These are phyloP conservation scores for Colletotrichum echinochloae DNA, from an alignment of 2,329 filamentous ascomycete genomes.

Conservation along the genomic window DNA sequence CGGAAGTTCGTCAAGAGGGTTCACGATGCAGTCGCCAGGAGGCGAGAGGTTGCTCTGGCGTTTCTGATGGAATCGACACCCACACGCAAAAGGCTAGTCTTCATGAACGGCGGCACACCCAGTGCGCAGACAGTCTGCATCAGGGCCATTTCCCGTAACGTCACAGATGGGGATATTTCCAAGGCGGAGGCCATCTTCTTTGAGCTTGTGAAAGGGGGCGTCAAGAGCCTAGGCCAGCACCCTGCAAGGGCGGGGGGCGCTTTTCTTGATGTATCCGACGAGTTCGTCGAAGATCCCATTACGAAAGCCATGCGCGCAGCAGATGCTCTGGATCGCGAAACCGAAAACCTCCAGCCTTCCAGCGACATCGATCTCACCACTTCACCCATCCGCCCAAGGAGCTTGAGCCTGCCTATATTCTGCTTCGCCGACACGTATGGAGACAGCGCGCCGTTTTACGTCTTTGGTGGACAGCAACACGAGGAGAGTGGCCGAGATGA, in stretches of 20 bases:
- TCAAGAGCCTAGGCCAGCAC: slow-evolving; percentile 51
- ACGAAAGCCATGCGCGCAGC: slow-evolving; percentile 69
- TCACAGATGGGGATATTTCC: slow-evolving; percentile 61
- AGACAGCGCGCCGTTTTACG: slow-evolving; percentile 60
- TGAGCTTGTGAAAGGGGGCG: slow-evolving; percentile 62
- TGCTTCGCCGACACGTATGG: slow-evolving; percentile 57
- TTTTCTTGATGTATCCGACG: slow-evolving; percentile 20
- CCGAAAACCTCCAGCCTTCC: slow-evolving; percentile 63
- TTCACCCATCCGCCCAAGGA: slow-evolving; percentile 54
- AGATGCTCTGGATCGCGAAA: slow-evolving; percentile 67
- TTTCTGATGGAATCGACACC: slow-evolving; percentile 63
- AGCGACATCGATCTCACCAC: slow-evolving; percentile 62
- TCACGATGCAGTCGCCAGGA: slow-evolving; percentile 61
- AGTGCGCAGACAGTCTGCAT: slow-evolving; percentile 68
- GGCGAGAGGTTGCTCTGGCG: slow-evolving; percentile 60
- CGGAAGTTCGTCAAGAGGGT: slow-evolving; percentile 58
- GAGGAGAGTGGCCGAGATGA: slow-evolving; percentile 8
- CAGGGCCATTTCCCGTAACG: slow-evolving; percentile 63
- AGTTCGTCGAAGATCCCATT: slow-evolving; percentile 59
- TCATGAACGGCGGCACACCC: slow-evolving; percentile 70
- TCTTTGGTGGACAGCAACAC: slow-evolving; percentile 55
- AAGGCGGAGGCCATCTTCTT: slow-evolving; percentile 65
- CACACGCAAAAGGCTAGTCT: slow-evolving; percentile 66
- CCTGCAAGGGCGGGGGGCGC: slow-evolving; percentile 22
- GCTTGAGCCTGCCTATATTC: slow-evolving; percentile 63